Conservation (phyloP, 2,329 filamentous ascomycete genomes). For the Fusarium pseudograminearum region DNA sequence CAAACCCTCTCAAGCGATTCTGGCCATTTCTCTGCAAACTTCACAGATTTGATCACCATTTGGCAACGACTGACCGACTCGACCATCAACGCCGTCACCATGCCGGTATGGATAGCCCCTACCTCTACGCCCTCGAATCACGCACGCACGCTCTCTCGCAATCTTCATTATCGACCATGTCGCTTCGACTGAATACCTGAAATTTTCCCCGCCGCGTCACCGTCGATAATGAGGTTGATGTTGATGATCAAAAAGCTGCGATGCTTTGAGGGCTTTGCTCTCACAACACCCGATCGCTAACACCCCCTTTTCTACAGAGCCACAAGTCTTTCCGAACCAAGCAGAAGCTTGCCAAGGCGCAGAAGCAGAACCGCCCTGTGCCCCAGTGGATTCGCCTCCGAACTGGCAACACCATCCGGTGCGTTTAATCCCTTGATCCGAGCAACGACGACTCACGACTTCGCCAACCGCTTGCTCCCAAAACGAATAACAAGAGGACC, state of each 20-base stretch:
- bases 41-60: slow-evolving; percentile 50
- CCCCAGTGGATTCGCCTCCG: slow-evolving; percentile 99
- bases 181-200: slow-evolving; percentile 17
- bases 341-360: slow-evolving; percentile 99
- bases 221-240: slow-evolving; percentile 25
- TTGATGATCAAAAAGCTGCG: slow-evolving; percentile 14
- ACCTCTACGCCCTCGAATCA: slow-evolving; percentile 9
- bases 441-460: slow-evolving; percentile 24
- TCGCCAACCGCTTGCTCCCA: background rate
- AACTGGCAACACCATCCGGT: slow-evolving; percentile 99
- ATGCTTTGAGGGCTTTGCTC: slow-evolving; percentile 22
- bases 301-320: slow-evolving; percentile 69
- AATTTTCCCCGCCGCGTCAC: slow-evolving; percentile 4
- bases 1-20: too few species aligned
- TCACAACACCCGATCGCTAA: slow-evolving; percentile 44
- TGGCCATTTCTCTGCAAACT: too few species aligned
- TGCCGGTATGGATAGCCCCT: slow-evolving; percentile 54
- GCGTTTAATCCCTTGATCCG: slow-evolving; percentile 59
- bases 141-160: slow-evolving; percentile 14
- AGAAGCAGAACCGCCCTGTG: slow-evolving; percentile 99
- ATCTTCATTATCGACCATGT: slow-evolving; percentile 28
- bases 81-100: slow-evolving; percentile 57
- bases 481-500: slow-evolving; percentile 6
- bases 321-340: slow-evolving; percentile 99
- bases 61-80: slow-evolving; percentile 52